phyloP scores from a whole-genome alignment of 305 asterid genomes.

The Fraxinus angustifolia region DNA sequence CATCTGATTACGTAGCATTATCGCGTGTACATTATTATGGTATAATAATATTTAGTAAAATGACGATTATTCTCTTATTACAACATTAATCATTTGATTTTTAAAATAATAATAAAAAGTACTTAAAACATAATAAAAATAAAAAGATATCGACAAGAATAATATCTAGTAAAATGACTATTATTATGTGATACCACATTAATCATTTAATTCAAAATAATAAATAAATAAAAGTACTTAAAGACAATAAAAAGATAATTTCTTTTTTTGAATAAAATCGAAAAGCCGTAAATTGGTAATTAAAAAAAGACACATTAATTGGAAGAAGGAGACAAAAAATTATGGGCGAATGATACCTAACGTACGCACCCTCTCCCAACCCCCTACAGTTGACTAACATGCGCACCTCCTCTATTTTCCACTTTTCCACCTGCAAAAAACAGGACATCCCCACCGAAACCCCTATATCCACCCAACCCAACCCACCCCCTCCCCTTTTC shows the following conservation, averaged over 20 bases:
- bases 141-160: neutral
- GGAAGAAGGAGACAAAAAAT: neutral
- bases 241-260: neutral
- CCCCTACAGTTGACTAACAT: slow-evolving; percentile 20
- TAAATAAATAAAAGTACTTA: neutral
- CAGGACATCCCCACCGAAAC: neutral
- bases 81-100: neutral
- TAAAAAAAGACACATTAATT: neutral
- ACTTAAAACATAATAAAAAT: neutral
- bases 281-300: neutral
- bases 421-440: slow-evolving; percentile 27
- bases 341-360: slow-evolving; percentile 11
- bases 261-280: neutral
- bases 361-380: slow-evolving; percentile 26
- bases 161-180: neutral
- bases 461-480: slow-evolving; percentile 5
- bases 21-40: neutral
- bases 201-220: neutral
- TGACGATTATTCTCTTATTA: neutral
- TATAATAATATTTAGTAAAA: too few relatives aligned
- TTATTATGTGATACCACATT: neutral
- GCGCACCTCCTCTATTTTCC: slow-evolving; percentile 27
- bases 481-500: neutral
- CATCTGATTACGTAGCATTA: neutral
- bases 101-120: too few relatives aligned